These are phyloP conservation scores for Neofusicoccum laricinum DNA, from an alignment of 2,329 filamentous ascomycete species.

Conservation along the genomic window DNA sequence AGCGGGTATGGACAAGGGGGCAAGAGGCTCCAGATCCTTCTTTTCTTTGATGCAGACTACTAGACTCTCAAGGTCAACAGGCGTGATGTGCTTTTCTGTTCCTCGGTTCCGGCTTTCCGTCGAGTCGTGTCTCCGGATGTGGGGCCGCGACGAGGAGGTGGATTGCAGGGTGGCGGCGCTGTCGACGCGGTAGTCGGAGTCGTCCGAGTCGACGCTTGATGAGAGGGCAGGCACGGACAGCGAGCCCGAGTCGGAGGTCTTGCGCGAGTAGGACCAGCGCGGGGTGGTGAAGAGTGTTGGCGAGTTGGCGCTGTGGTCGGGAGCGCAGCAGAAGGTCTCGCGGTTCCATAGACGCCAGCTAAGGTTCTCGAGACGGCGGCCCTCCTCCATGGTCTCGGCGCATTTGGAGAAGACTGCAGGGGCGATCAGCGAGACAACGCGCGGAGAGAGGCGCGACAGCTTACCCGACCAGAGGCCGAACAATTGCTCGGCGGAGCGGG, in stretches of 20 bases:
- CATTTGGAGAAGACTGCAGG: slow-evolving; percentile 84
- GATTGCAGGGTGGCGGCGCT: slow-evolving; percentile 47
- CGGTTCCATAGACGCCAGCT: slow-evolving; percentile 95
- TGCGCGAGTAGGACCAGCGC: slow-evolving; percentile 32
- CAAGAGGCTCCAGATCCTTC: slow-evolving; percentile 61
- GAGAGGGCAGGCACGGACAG: slow-evolving; percentile 44
- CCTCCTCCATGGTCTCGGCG: slow-evolving; percentile 89
- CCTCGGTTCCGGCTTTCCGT: slow-evolving; percentile 67
- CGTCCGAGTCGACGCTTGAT: slow-evolving; percentile 44
- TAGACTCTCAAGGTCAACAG: slow-evolving; percentile 89
- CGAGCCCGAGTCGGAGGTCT: slow-evolving; percentile 18
- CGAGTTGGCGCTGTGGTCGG: slow-evolving; percentile 43
- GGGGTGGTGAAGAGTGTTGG: slow-evolving; percentile 17
- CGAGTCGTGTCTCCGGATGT: slow-evolving; percentile 69
- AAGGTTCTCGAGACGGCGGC: slow-evolving; percentile 87
- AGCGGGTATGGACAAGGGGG: slow-evolving; percentile 42
- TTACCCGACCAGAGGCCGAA: slow-evolving; percentile 97
- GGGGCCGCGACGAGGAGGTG: slow-evolving; percentile 58
- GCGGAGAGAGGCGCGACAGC: slow-evolving; percentile 30
- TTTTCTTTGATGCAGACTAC: slow-evolving; percentile 88
- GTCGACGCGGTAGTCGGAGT: slow-evolving; percentile 36
- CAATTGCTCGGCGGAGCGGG: slow-evolving; percentile 84
- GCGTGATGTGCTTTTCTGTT: slow-evolving; percentile 85
- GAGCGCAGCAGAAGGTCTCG: slow-evolving; percentile 85
- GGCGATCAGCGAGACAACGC: slow-evolving; percentile 20